Percentiles rank a stretch among this genome's conserved stretches.
Evolutionary conservation across 2,329 filamentous ascomycete species (phyloP).

Genomic region (Graphilbum sp.): DNA sequence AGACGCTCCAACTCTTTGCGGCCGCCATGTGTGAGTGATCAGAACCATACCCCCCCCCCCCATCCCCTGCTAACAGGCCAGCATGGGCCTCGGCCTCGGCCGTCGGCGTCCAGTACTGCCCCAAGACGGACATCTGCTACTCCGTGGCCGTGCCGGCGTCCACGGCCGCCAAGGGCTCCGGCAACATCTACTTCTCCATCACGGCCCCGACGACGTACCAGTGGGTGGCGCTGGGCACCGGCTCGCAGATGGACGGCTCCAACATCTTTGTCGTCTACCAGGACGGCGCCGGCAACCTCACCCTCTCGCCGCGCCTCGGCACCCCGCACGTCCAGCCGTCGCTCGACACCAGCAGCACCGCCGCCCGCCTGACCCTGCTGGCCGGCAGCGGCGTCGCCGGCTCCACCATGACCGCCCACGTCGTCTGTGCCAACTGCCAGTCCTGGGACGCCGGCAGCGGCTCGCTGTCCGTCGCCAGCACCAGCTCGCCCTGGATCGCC

Average conservation of each 20-base stretch:
- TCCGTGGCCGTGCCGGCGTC: conserved; percentile 35
- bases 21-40: no score
- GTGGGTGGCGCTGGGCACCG: conserved; percentile 45
- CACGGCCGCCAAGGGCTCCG: conserved; percentile 28
- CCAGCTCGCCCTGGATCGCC: conserved; percentile 31
- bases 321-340: conserved; percentile 29
- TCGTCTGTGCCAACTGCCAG: conserved; percentile 36
- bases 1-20: no score
- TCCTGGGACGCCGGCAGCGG: conserved; percentile 25
- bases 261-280: conserved; percentile 49
- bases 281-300: conserved; percentile 41
- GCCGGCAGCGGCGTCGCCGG: conserved; percentile 38
- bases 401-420: conserved; percentile 40
- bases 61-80: conserved; percentile 1
- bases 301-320: conserved; percentile 39
- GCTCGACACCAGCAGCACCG: conserved; percentile 21
- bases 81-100: conserved; percentile 3
- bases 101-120: conserved; percentile 18
- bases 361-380: conserved; percentile 33
- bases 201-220: conserved; percentile 32
- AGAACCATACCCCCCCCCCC: no score
- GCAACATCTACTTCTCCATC: conserved; percentile 46
- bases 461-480: conserved; percentile 24
- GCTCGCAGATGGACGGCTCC: conserved; percentile 34
- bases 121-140: conserved; percentile 30